Conservation (phyloP, 306 rosid genomes). For the Arachis stenosperma region DNA sequence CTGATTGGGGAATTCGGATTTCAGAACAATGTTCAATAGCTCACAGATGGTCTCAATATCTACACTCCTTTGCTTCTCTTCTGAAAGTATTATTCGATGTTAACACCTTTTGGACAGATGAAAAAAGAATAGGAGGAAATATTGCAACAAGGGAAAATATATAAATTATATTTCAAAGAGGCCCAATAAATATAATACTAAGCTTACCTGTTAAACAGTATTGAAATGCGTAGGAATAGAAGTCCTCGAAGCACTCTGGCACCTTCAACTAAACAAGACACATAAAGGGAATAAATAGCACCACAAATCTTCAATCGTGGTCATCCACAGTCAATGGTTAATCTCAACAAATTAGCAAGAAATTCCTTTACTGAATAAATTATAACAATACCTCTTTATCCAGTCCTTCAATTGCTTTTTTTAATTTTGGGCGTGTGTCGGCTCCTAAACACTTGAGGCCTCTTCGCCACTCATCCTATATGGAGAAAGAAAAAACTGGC, state of each 20-base stretch:
- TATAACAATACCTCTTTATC: conserved; percentile 59
- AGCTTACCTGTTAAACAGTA: conserved; percentile 67
- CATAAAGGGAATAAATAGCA: conserved; percentile 32
- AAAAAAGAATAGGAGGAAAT: conserved; percentile 27
- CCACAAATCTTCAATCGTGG: conserved; percentile 26
- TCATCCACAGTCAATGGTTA: conserved; percentile 16
- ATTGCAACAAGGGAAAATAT: conserved; percentile 27
- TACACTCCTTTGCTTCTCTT: conserved; percentile 66
- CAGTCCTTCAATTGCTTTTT: conserved; percentile 53
- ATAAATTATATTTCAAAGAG: conserved; percentile 24
- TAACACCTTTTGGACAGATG: conserved; percentile 20
- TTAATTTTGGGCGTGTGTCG: conserved; percentile 52
- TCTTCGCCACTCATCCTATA: conserved; percentile 76
- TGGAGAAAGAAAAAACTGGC: conserved; percentile 18
- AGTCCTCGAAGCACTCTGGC: conserved; percentile 57
- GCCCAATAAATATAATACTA: conserved; percentile 1
- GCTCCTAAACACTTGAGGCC: conserved; percentile 61
- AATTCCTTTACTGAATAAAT: conserved; percentile 17
- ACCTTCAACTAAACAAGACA: conserved; percentile 50
- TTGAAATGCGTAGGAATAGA: conserved; percentile 60
- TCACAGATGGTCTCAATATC: conserved; percentile 65
- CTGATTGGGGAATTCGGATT: conserved; percentile 51
- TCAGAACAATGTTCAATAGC: conserved; percentile 59
- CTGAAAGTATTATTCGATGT: conserved; percentile 50
- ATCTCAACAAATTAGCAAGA: conserved; percentile 29